Base-by-base conservation (phyloP, 352 stramenopile species). In the Phytophthora brassicae region DNA sequence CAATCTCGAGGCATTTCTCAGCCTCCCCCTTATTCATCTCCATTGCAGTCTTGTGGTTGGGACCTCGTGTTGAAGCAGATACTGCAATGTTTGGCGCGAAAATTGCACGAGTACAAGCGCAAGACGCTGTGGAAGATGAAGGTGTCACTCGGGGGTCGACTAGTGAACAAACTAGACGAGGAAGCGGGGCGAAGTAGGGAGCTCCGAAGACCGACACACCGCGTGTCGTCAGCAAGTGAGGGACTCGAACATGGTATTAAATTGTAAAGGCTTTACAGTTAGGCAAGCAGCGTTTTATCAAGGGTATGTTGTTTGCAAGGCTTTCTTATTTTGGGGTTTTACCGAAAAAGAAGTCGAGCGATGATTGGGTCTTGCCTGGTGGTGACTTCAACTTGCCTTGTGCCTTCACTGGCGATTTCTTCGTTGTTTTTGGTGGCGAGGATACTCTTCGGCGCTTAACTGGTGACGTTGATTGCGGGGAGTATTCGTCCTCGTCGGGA, bases 11-110 rank as follows among this genome's bases (percentile, higher is more conserved):
- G 76, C 89, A 97, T 65, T 96, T 95, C 77, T 97, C 89, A 58
- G 90, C 90, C 61, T 97, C 90, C 60, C 87, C 87, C 59, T 88
- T 90, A 68, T 97, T 97, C 87, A 95, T 95, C 84, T 95, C 87
- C 87, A 95, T 95, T 56, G 64, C n/a, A n/a, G n/a, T n/a, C n/a
- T 7, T 36, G 9, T 23, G 42, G 6, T 23, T n/a, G 23, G 0
- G 13, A 58, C 29, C 48, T 56, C 12, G 39, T 67, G 56, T 14
- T 35, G 48, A 46, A 16, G 28, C 28, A 14, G 19, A 46, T 60
- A 56, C 24, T 62, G 31, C 29, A 29, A 22, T n/a, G 62, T 39
- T 52, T 2, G 12, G 52, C 5, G n/a, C 47, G 24, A 2, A 42
- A 63, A 26, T 62, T 51, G 36, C 60, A 60, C 56, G 20, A 8